Percentiles rank a stretch among this genome's conserved stretches.
Conservation (phyloP, 2,329 filamentous ascomycete species). For the Diplodia mutila region DNA sequence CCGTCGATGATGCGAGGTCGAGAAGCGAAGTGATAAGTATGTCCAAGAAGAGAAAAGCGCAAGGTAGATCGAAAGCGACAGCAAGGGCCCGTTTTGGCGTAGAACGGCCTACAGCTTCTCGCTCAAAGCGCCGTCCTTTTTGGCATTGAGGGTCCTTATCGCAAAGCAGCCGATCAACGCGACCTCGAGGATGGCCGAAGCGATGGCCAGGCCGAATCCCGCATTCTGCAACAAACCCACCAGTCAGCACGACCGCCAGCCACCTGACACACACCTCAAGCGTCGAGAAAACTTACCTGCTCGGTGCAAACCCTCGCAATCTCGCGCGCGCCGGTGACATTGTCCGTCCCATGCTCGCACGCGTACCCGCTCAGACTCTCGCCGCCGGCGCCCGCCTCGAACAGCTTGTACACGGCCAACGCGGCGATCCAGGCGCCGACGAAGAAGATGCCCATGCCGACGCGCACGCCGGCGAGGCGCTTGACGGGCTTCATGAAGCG, state of each 20-base stretch:
- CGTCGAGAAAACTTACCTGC: slow-evolving; percentile 21
- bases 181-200: slow-evolving; percentile 2
- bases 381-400: neutral
- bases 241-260: neutral
- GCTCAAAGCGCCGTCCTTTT: slow-evolving; percentile 4
- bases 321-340: neutral
- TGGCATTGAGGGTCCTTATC: neutral
- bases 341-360: neutral
- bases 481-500: slow-evolving; percentile 29
- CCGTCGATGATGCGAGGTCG: neutral
- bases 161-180: slow-evolving; percentile 8
- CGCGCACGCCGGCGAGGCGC: slow-evolving; percentile 22
- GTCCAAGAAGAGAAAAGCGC: neutral
- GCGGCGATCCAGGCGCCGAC: slow-evolving; percentile 33
- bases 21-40: neutral
- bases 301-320: slow-evolving; percentile 26
- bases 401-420: slow-evolving; percentile 32
- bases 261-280: neutral
- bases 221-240: neutral
- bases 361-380: slow-evolving; percentile 5
- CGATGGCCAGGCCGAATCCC: slow-evolving; percentile 6
- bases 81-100: neutral
- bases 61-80: neutral
- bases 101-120: slow-evolving; percentile 2
- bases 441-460: slow-evolving; percentile 28